A percentile compares a stretch with the other conserved stretches of the same genome.
Conservation (phyloP, 305 asterid species). For the Fraxinus angustifolia region DNA sequence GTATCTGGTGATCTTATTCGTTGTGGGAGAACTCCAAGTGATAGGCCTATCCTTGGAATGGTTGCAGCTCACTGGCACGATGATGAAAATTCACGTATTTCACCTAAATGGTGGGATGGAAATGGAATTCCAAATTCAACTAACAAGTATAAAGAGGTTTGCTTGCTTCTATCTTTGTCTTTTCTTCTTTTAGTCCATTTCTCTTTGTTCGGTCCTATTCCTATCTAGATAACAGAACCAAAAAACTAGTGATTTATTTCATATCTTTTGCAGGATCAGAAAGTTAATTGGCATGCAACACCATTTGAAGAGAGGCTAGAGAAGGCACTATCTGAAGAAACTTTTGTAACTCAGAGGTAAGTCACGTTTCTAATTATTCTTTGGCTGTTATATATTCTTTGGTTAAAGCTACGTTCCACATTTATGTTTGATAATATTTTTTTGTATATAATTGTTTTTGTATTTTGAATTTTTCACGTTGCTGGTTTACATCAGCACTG, state of each 20-base stretch:
- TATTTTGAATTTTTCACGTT: not conserved
- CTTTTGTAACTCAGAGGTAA: constrained; percentile 64
- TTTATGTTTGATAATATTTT: not conserved
- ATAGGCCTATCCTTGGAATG: constrained; percentile 89
- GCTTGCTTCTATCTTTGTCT: constrained; percentile 7
- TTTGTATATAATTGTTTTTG: not conserved
- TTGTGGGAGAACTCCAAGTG: constrained; percentile 44
- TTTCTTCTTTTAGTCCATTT: not conserved
- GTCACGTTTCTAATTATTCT: not conserved
- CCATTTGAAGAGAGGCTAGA: constrained; percentile 96
- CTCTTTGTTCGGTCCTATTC: not conserved
- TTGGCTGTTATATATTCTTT: not conserved
- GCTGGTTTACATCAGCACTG: not conserved
- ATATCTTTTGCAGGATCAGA: constrained; percentile 73
- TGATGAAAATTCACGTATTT: constrained; percentile 42
- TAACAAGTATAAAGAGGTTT: constrained; percentile 90
- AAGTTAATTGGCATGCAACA: constrained; percentile 97
- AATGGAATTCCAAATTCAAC: constrained; percentile 95
- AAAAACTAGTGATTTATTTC: constrained; percentile 12
- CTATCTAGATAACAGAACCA: not conserved
- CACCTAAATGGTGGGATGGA: constrained; percentile 91
- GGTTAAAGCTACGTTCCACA: not conserved
- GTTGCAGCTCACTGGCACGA: constrained; percentile 94
- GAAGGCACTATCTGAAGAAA: constrained; percentile 86
- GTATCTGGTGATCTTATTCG: constrained; percentile 22